Evolutionary conservation across 805 yeast species (phyloP).

Genomic region (Yarrowia sp.): DNA sequence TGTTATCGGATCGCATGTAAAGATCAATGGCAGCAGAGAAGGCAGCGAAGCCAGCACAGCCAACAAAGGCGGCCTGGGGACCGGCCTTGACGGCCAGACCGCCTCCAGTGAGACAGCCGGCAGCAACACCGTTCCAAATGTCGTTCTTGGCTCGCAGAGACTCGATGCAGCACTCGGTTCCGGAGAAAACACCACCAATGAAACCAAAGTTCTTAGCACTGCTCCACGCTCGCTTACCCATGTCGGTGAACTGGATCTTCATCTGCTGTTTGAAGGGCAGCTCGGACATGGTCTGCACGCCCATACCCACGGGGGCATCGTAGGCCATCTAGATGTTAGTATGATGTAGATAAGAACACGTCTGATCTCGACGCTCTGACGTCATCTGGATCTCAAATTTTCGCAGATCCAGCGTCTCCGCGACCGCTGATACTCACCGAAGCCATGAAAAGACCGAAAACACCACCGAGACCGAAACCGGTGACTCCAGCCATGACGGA

Average conservation of each 20-base stretch:
- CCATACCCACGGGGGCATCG: slow-evolving; percentile 67
- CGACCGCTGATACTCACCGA: slow-evolving; percentile 32
- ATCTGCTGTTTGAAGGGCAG: slow-evolving; percentile 90
- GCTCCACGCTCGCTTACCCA: slow-evolving; percentile 84
- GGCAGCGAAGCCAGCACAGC: slow-evolving; percentile 98
- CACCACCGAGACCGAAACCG: slow-evolving; percentile 93
- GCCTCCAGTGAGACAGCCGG: slow-evolving; percentile 97
- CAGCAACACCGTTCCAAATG: slow-evolving; percentile 83
- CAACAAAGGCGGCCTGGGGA: slow-evolving; percentile 85
- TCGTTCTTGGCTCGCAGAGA: slow-evolving; percentile 86
- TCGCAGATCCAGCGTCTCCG: background rate
- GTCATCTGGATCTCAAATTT: background rate
- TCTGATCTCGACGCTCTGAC: too few species aligned
- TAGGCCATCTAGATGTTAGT: slow-evolving; percentile 57
- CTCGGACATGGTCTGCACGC: slow-evolving; percentile 62
- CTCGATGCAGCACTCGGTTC: slow-evolving; percentile 88
- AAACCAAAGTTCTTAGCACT: slow-evolving; percentile 93
- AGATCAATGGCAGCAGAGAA: slow-evolving; percentile 71
- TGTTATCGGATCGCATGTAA: slow-evolving; percentile 79
- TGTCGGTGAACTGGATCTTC: slow-evolving; percentile 84
- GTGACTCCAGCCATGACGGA: slow-evolving; percentile 87
- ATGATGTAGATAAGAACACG: too few species aligned
- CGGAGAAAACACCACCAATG: slow-evolving; percentile 86
- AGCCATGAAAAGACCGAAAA: slow-evolving; percentile 88
- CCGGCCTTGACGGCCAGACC: slow-evolving; percentile 91